These are phyloP conservation scores for Cryptosporidium sp. DNA, from an alignment of 169 alveolate species.

Conservation along the genomic window DNA sequence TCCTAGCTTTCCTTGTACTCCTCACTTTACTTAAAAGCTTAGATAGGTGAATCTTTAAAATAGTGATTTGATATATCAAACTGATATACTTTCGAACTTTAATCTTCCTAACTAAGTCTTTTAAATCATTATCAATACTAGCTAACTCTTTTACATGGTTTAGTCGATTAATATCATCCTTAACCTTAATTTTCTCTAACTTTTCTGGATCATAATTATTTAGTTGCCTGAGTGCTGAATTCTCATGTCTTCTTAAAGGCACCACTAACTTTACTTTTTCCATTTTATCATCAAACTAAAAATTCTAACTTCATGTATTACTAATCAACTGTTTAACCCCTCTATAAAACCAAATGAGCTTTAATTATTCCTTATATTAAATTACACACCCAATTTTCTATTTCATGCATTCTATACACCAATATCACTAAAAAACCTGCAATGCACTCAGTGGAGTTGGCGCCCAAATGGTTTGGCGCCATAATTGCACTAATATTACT, in stretches of 20 bases:
- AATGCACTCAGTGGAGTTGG: background rate
- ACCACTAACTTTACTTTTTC: slow-evolving; percentile 4
- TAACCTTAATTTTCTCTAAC: slow-evolving; percentile 8
- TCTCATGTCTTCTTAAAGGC: background rate
- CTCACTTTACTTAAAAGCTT: background rate
- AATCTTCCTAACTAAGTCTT: slow-evolving; percentile 10
- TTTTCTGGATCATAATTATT: background rate
- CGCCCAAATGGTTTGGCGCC: background rate
- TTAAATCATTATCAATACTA: slow-evolving; percentile 15
- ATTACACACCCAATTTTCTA: slow-evolving; percentile 10
- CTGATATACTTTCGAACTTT: slow-evolving; percentile 3
- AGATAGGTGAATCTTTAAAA: slow-evolving; percentile 11
- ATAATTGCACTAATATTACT: background rate
- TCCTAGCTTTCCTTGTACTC: background rate
- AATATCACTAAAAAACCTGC: background rate
- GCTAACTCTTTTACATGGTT: slow-evolving; percentile 7
- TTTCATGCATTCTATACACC: background rate
- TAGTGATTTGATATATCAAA: slow-evolving; percentile 4
- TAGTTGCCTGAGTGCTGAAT: background rate
- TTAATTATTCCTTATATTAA: background rate
- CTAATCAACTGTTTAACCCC: background rate
- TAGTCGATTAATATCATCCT: slow-evolving; percentile 3
- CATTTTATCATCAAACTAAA: slow-evolving; percentile 4
- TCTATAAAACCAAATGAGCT: background rate
- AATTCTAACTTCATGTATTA: background rate